Conservation (phyloP, 2,329 filamentous ascomycete species). For the Alternaria consortialis region DNA sequence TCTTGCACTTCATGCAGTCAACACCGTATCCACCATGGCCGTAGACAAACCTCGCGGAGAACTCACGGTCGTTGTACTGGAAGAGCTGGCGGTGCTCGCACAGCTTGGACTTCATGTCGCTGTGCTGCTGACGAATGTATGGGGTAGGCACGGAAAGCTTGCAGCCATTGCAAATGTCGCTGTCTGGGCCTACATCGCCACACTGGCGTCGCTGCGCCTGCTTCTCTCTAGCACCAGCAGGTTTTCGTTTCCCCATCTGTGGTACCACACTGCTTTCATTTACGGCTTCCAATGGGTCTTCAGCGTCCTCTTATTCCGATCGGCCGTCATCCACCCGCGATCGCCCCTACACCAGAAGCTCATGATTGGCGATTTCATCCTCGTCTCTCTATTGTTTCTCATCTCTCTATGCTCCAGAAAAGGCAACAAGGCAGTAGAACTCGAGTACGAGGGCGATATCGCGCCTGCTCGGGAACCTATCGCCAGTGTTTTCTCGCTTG, state of each 20-base stretch:
- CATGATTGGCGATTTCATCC: constrained; percentile 75
- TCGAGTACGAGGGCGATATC: constrained; percentile 90
- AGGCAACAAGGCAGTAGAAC: constrained; percentile 86
- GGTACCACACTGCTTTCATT: constrained; percentile 90
- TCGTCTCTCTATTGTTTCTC: constrained; percentile 76
- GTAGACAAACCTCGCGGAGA: constrained; percentile 80
- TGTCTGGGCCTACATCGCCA: constrained; percentile 82
- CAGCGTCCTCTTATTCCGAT: constrained; percentile 80
- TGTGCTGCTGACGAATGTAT: constrained; percentile 68
- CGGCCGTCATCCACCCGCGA: constrained; percentile 78
- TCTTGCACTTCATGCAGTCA: constrained; percentile 64
- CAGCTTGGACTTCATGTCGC: constrained; percentile 75
- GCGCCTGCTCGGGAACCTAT: constrained; percentile 86
- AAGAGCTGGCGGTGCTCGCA: constrained; percentile 77
- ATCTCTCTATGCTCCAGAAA: constrained; percentile 85
- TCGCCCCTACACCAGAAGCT: constrained; percentile 70
- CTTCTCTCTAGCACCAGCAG: constrained; percentile 67
- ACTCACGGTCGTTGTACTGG: constrained; percentile 72
- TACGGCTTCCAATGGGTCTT: constrained; percentile 87
- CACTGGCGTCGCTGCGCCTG: constrained; percentile 76
- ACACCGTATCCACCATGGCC: constrained; percentile 66
- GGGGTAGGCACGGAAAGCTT: constrained; percentile 65
- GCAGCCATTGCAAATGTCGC: constrained; percentile 73
- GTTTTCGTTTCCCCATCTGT: constrained; percentile 76
- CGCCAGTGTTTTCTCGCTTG: constrained; percentile 86